Conservation (phyloP, 2,329 filamentous ascomycete species). For the Diaporthe vaccinii region DNA sequence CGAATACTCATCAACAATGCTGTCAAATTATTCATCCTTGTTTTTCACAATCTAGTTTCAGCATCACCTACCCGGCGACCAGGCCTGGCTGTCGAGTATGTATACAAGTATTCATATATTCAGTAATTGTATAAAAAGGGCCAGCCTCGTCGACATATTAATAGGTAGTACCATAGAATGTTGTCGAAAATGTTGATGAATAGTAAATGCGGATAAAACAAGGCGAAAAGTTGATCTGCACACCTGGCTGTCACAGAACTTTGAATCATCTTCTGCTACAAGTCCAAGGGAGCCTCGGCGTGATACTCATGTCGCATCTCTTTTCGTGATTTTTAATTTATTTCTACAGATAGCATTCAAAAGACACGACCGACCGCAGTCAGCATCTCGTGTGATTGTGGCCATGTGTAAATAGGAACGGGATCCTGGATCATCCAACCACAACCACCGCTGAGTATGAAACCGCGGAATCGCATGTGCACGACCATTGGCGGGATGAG, state of each 20-base stretch:
- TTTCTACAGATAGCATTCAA: not conserved
- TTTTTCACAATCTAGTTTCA: not conserved
- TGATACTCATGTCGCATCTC: not conserved
- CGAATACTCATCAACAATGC: not conserved
- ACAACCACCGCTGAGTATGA: not conserved
- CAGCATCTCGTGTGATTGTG: not conserved
- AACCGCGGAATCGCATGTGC: not conserved
- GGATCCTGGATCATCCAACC: not conserved
- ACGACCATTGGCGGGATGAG: not conserved
- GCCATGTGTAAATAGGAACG: not conserved
- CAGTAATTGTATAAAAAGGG: not conserved
- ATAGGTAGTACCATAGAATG: not conserved
- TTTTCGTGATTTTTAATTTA: no score
- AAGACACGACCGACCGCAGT: not conserved
- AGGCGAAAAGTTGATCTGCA: not conserved
- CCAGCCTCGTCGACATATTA: not conserved
- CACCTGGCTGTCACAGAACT: not conserved
- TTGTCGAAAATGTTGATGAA: not conserved
- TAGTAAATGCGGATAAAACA: not conserved
- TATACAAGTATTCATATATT: not conserved
- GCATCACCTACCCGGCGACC: not conserved
- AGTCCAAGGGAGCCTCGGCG: not conserved
- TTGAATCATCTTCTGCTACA: not conserved
- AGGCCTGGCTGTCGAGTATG: not conserved
- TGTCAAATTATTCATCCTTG: not conserved